These are phyloP conservation scores for Ascomycota sp. DNA, from an alignment of 2,329 filamentous ascomycete genomes.

Conservation along the genomic window DNA sequence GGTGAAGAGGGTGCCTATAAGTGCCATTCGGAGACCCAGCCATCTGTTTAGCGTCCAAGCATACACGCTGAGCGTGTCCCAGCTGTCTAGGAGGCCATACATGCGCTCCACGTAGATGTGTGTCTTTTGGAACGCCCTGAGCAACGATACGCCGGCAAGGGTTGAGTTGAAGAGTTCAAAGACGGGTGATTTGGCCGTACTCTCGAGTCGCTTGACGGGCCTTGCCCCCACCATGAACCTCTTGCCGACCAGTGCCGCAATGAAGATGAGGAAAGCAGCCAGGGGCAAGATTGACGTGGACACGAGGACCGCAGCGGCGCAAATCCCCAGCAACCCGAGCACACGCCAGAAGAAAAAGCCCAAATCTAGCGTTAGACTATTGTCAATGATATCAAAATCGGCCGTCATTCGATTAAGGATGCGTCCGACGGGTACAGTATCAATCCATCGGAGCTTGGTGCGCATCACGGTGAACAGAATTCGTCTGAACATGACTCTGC, in stretches of 20 bases:
- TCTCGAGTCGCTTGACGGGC: constrained; percentile 57
- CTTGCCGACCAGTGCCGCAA: constrained; percentile 34
- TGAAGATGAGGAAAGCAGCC: constrained; percentile 30
- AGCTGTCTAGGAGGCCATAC: constrained; percentile 45
- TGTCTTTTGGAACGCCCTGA: constrained; percentile 51
- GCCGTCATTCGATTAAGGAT: constrained; percentile 58
- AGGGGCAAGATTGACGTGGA: constrained; percentile 43
- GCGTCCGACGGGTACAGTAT: constrained; percentile 55
- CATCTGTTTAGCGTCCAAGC: constrained; percentile 54
- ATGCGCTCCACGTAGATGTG: constrained; percentile 46
- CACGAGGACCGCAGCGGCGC: constrained; percentile 44
- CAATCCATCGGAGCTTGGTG: constrained; percentile 56
- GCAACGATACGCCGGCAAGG: constrained; percentile 49
- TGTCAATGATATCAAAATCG: constrained; percentile 56
- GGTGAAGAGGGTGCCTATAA: constrained; percentile 47
- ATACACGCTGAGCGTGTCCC: constrained; percentile 42
- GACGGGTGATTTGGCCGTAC: constrained; percentile 53
- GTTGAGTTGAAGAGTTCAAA: constrained; percentile 61
- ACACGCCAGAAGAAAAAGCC: constrained; percentile 35
- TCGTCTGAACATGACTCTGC: constrained; percentile 41
- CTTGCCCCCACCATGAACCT: constrained; percentile 48
- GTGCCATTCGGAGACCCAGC: constrained; percentile 50
- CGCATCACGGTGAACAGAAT: constrained; percentile 45
- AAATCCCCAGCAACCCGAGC: constrained; percentile 40
- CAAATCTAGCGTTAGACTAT: constrained; percentile 38